Evolutionary conservation across 2,329 filamentous ascomycete species (phyloP).

Genomic region (Trichoderma citrinoviride): DNA sequence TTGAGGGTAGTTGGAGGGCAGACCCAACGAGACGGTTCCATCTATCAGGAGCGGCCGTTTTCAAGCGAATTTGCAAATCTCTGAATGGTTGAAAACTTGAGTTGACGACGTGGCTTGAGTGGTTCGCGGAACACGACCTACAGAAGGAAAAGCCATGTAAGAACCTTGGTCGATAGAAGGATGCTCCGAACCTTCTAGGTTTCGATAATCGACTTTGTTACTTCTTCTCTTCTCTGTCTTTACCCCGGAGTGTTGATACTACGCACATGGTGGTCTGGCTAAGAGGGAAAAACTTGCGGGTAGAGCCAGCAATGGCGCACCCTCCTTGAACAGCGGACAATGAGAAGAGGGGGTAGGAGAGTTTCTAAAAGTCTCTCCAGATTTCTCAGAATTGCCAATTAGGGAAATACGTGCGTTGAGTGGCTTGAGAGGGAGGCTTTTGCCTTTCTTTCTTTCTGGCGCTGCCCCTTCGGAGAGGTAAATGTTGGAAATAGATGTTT

Average conservation of each 20-base stretch:
- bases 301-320: neutral
- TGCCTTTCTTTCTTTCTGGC: too few relatives aligned
- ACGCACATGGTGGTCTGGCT: too few relatives aligned
- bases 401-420: neutral
- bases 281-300: neutral
- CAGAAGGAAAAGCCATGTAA: too few relatives aligned
- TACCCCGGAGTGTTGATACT: neutral
- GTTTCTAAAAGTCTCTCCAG: neutral
- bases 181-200: neutral
- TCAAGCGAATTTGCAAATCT: neutral
- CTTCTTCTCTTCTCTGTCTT: neutral
- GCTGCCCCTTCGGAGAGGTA: too few relatives aligned
- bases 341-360: too few relatives aligned
- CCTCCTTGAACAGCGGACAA: too few relatives aligned
- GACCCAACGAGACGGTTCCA: neutral
- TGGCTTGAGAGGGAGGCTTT: neutral
- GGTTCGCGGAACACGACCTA: neutral
- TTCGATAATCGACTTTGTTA: neutral
- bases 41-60: neutral
- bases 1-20: neutral
- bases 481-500: too few relatives aligned
- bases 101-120: neutral
- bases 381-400: slow-evolving; percentile 1
- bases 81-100: too few relatives aligned
- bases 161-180: neutral